phyloP scores from a whole-genome alignment of 768 basidiomycete genomes.

The Astraeus odoratus region DNA sequence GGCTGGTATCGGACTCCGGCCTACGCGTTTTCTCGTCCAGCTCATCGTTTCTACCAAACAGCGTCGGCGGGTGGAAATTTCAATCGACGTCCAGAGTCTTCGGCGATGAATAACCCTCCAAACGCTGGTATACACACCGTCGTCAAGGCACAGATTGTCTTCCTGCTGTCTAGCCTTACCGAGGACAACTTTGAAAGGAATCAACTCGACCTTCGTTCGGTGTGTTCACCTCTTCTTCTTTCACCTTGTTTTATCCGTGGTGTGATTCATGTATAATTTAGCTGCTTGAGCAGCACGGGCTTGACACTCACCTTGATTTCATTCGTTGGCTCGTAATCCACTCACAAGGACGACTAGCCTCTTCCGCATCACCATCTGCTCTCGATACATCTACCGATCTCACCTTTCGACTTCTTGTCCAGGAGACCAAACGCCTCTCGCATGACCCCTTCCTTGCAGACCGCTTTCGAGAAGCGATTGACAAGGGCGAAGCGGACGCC shows the following conservation, averaged over 20 bases:
- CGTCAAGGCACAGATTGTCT: conserved; percentile 96
- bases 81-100: conserved; percentile 66
- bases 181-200: conserved; percentile 97
- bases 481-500: conserved; percentile 79
- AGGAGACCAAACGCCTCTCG: conserved; percentile 84
- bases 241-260: conserved; percentile 4
- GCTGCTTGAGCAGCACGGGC: conserved; percentile 95
- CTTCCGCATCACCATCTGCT: conserved; percentile 50
- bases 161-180: conserved; percentile 90
- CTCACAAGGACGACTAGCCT: conserved; percentile 64
- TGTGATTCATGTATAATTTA: conserved; percentile 33
- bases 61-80: conserved; percentile 63
- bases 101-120: conserved; percentile 82
- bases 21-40: conserved; percentile 30
- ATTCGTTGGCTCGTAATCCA: conserved; percentile 92
- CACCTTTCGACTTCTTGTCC: conserved; percentile 78
- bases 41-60: conserved; percentile 44
- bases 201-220: conserved; percentile 90
- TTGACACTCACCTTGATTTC: conserved; percentile 96
- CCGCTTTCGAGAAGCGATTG: conserved; percentile 84
- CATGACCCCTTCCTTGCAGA: conserved; percentile 88
- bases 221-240: conserved; percentile 36
- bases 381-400: conserved; percentile 73
- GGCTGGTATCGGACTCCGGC: too few relatives aligned
- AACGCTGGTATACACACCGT: conserved; percentile 85